Evolutionary conservation across 306 rosid genomes (phyloP), one percentile per base, ranked within the genome.

Genomic region (Begonia loranthoides): DNA sequence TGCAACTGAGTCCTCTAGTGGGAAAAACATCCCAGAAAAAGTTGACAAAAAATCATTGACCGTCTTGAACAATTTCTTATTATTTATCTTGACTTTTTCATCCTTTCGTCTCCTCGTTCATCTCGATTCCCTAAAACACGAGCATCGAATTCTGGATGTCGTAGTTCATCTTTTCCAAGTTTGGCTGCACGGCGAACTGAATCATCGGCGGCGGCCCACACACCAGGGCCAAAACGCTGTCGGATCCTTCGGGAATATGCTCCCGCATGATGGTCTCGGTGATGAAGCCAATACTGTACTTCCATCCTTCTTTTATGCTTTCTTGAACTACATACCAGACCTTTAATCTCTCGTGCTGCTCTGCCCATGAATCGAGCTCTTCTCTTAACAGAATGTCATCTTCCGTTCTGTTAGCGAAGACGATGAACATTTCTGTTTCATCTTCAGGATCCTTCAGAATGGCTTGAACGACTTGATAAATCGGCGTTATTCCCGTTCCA

Each of bases 191-290:
- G 0, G 88, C 85, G 22, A 75, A 71, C 61, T 81, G 74, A 67
- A 88, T 81, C 96, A 88, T 79, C 0, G 82, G 84, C 9, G 93
- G 94, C 19, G 94, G 80, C 4, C 96, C 94, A 53, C 94, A 88
- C 0, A 74, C 71, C 66, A 88, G 59, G 9, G 94, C 96, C 72
- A 87, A 46, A 19, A 75, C 69, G 50, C 66, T 73, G 2, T 55
- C 63, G 0, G 82, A 70, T 13, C 78, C 83, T 9, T 12, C 50
- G 0, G 94, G 96, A 36, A 75, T 9, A 44, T 87, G 94, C 63
- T 78, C 78, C 61, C 73, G 73, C 69, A 84, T 16, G 14, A 84
- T 50, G 73, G 33, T 56, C 41, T 84, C 86, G 0, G 69, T 70
- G 55, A 87, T 68, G 72, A 52, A 65, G 2, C 96, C 94, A 44